Evolutionary conservation across 2,329 filamentous ascomycete species (phyloP).

Genomic region (Cladosporium sp.): DNA sequence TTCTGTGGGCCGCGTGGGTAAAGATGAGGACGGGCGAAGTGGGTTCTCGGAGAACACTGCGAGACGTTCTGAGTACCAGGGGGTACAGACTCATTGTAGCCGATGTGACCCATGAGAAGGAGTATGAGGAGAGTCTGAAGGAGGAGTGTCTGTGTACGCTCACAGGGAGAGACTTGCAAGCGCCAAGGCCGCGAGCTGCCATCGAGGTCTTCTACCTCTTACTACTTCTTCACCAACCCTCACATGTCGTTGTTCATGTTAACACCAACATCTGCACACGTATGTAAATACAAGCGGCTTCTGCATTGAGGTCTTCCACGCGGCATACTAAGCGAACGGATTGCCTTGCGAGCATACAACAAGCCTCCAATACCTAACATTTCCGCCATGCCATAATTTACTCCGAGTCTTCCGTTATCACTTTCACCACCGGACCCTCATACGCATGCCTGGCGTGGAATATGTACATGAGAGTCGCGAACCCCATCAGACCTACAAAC

Average conservation of each 20-base stretch:
- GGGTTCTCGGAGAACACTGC: not conserved
- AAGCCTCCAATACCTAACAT: not conserved
- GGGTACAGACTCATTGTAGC: not conserved
- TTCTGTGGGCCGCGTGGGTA: not conserved
- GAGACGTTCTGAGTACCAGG: not conserved
- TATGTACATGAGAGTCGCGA: slow-evolving; percentile 24
- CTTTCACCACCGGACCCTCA: slow-evolving; percentile 24
- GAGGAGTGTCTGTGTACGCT: not conserved
- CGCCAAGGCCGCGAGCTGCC: not conserved
- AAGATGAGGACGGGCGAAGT: not conserved
- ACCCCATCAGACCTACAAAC: slow-evolving; percentile 33
- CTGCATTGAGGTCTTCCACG: not conserved
- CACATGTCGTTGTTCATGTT: not conserved
- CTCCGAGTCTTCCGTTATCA: slow-evolving; percentile 14
- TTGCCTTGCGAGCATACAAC: not conserved
- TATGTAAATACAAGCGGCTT: not conserved
- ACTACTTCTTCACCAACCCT: not conserved
- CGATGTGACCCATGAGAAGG: not conserved
- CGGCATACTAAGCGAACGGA: not conserved
- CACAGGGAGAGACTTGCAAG: not conserved
- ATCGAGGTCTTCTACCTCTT: not conserved
- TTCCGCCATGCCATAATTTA: not conserved
- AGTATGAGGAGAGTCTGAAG: not conserved
- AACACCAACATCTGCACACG: not conserved
- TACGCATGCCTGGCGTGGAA: slow-evolving; percentile 19